Evolutionary conservation across 768 basidiomycete genomes (phyloP).

Genomic region (Lentinula detonsa): DNA sequence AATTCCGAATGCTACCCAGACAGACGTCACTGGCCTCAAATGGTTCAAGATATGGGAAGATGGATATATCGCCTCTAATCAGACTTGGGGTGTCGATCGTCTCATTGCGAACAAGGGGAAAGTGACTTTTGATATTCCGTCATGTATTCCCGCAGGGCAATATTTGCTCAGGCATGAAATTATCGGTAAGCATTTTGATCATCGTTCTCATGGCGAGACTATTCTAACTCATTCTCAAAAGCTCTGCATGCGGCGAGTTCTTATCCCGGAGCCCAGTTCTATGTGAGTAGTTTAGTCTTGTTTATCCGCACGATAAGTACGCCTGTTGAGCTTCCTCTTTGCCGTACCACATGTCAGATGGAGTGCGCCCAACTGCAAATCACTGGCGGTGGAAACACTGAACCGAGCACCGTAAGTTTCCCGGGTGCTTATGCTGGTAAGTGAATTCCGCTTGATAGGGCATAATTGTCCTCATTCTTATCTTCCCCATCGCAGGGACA

Average conservation of each 20-base stretch:
- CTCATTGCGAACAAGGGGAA: constrained; percentile 38
- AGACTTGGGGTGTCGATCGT: constrained; percentile 34
- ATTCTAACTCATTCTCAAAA: constrained; percentile 6
- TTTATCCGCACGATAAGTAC: neutral
- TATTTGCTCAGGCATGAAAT: constrained; percentile 38
- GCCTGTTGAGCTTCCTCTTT: neutral
- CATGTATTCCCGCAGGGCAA: constrained; percentile 31
- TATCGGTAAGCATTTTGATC: constrained; percentile 22
- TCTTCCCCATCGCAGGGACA: constrained; percentile 8
- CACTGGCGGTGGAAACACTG: constrained; percentile 11
- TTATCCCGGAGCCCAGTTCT: constrained; percentile 40
- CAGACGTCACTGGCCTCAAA: constrained; percentile 31
- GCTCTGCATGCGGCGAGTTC: constrained; percentile 11
- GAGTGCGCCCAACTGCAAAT: constrained; percentile 19
- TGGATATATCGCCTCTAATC: constrained; percentile 19
- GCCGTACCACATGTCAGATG: constrained; percentile 12
- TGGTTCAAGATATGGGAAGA: constrained; percentile 43
- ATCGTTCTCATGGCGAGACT: too few relatives aligned
- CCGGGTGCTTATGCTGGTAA: constrained; percentile 23
- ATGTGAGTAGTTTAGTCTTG: constrained; percentile 18
- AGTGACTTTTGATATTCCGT: constrained; percentile 33
- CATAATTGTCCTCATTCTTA: neutral
- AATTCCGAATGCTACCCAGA: constrained; percentile 30
- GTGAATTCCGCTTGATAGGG: neutral
- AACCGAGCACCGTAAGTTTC: constrained; percentile 15